phyloP scores from a whole-genome alignment of 2,329 filamentous ascomycete genomes.

The Annulohypoxylon truncatum region DNA sequence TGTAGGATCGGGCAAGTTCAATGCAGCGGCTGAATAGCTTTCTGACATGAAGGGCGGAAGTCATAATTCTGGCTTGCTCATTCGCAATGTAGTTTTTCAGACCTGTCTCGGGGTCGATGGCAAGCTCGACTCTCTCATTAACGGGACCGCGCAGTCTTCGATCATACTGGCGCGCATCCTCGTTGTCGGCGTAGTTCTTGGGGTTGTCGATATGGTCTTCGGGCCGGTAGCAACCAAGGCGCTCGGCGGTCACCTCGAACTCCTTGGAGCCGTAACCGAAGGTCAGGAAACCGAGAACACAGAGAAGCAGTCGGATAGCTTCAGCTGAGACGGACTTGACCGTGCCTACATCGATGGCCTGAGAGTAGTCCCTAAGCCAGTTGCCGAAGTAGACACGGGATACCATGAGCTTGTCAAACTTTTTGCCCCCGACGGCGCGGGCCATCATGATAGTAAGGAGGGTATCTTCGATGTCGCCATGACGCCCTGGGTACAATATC shows the following conservation, averaged over 20 bases:
- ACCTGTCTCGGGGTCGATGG: constrained; percentile 78
- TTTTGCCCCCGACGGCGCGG: constrained; percentile 70
- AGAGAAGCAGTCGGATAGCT: constrained; percentile 89
- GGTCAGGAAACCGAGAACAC: constrained; percentile 88
- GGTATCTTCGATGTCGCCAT: constrained; percentile 93
- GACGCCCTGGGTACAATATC: constrained; percentile 68
- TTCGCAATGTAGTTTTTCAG: constrained; percentile 97
- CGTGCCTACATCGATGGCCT: constrained; percentile 92
- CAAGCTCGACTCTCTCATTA: constrained; percentile 81
- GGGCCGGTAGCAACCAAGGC: constrained; percentile 83
- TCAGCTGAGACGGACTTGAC: constrained; percentile 91
- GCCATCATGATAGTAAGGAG: constrained; percentile 77
- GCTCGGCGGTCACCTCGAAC: constrained; percentile 84
- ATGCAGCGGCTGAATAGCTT: constrained; percentile 79
- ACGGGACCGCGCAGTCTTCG: constrained; percentile 82
- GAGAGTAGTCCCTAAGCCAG: constrained; percentile 93
- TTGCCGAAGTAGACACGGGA: constrained; percentile 96
- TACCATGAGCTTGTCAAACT: constrained; percentile 88
- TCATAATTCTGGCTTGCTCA: constrained; percentile 81
- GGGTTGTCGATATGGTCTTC: constrained; percentile 85
- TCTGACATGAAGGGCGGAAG: constrained; percentile 81
- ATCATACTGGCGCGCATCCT: constrained; percentile 87
- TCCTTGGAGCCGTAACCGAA: constrained; percentile 87
- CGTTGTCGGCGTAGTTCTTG: constrained; percentile 88
- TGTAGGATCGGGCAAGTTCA: constrained; percentile 81